Evolutionary conservation across 306 rosid species (phyloP).

Genomic region (Potentilla sterilis): DNA sequence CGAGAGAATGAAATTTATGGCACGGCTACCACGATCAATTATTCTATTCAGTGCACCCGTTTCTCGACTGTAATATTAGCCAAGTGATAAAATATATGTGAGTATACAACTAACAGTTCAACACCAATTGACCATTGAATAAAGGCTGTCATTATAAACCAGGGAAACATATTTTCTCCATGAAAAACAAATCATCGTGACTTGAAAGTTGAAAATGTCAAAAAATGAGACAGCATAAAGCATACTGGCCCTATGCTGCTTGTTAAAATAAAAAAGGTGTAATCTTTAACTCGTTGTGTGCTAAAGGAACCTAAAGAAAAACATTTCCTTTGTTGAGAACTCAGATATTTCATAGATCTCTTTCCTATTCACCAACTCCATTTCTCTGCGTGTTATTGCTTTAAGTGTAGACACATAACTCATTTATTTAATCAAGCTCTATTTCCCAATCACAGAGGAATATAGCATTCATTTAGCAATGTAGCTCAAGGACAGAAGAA

Average conservation of each 20-base stretch:
- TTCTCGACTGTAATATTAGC: slow-evolving; percentile 64
- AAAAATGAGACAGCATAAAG: background rate
- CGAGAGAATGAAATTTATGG: slow-evolving; percentile 89
- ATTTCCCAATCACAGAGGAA: background rate
- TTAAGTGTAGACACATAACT: background rate
- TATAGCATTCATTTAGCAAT: no score
- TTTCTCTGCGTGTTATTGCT: background rate
- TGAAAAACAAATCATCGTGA: background rate
- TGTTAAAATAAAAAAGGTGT: background rate
- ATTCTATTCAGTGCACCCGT: slow-evolving; percentile 93
- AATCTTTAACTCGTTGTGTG: background rate
- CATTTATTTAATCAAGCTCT: background rate
- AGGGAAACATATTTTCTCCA: background rate
- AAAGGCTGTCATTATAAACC: background rate
- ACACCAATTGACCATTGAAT: background rate
- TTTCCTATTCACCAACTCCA: background rate
- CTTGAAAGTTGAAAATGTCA: background rate
- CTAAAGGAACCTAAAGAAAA: background rate
- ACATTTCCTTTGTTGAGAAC: background rate
- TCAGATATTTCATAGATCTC: background rate
- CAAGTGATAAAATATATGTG: slow-evolving; percentile 14
- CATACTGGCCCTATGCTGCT: background rate
- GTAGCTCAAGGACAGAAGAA: background rate
- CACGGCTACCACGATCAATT: slow-evolving; percentile 98
- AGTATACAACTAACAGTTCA: slow-evolving; percentile 4